phyloP scores from a whole-genome alignment of 352 stramenopile genomes.

The Elongisporangium anandrum region DNA sequence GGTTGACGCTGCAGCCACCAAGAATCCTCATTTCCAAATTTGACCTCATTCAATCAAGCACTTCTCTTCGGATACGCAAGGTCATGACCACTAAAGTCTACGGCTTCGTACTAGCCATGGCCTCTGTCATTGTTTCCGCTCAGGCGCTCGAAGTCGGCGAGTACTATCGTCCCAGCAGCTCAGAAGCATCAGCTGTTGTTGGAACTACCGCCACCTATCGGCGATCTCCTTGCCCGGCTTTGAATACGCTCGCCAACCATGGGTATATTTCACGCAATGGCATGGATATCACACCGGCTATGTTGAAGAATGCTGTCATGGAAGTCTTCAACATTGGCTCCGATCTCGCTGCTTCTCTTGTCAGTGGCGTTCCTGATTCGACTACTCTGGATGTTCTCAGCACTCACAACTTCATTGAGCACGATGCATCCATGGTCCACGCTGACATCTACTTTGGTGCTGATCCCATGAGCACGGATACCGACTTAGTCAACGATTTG shows the following conservation, averaged over 20 bases:
- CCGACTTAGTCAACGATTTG: constrained; percentile 30
- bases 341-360: constrained; percentile 29
- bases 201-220: constrained; percentile 36
- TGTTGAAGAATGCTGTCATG: constrained; percentile 33
- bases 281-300: constrained; percentile 36
- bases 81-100: no score
- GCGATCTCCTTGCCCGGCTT: constrained; percentile 49
- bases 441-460: constrained; percentile 38
- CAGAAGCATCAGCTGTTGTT: constrained; percentile 39
- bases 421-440: constrained; percentile 68
- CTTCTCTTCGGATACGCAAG: no score
- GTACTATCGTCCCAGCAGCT: constrained; percentile 35
- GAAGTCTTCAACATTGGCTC: constrained; percentile 50
- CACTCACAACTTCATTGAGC: constrained; percentile 60
- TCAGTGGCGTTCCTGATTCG: constrained; percentile 18
- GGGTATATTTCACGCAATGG: constrained; percentile 52
- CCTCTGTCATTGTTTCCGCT: neutral
- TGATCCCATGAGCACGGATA: constrained; percentile 42
- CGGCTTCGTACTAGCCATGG: no score
- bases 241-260: constrained; percentile 75
- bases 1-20: no score
- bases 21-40: no score
- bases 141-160: constrained; percentile 12
- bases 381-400: constrained; percentile 51
- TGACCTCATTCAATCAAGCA: no score